Conservation (phyloP, 371 early-diverging fungal species). For the Mortierella sp. region DNA sequence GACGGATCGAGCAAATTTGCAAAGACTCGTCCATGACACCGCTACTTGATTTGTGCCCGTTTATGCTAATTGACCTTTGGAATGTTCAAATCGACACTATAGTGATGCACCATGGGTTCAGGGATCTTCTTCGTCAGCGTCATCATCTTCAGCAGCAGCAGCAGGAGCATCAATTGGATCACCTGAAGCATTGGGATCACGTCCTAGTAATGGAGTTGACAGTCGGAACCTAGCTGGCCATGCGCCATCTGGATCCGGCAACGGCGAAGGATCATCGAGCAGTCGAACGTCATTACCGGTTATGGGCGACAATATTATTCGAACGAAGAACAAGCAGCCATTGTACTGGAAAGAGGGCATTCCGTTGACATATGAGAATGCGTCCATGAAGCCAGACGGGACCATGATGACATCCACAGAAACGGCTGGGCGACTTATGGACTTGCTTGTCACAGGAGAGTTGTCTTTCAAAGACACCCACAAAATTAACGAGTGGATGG, state of each 20-base stretch:
- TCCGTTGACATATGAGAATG: constrained; percentile 32
- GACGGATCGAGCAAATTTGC: background rate
- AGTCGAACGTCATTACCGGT: background rate
- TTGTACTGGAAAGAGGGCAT: constrained; percentile 29
- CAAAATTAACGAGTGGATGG: constrained; percentile 19
- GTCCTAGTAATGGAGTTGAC: background rate
- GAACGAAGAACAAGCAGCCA: constrained; percentile 9
- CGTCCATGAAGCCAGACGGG: constrained; percentile 27
- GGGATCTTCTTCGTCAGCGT: constrained; percentile 17
- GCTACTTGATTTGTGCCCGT: background rate
- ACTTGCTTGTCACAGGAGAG: background rate
- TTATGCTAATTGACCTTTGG: background rate
- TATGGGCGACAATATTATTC: constrained; percentile 11
- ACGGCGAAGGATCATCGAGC: constrained; percentile 33
- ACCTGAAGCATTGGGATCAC: too few species aligned
- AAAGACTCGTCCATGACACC: background rate
- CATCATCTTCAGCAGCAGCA: too few species aligned
- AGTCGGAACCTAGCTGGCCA: background rate
- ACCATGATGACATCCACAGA: constrained; percentile 23
- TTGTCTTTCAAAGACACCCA: constrained; percentile 22
- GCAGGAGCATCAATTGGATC: too few species aligned
- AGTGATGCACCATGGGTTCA: constrained; percentile 33
- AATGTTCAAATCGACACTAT: background rate
- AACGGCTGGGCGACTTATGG: constrained; percentile 22
- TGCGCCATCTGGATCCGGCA: background rate